Base-by-base conservation (phyloP, 164 flowering plant genomes). In the Tetrastigma voinierianum region DNA sequence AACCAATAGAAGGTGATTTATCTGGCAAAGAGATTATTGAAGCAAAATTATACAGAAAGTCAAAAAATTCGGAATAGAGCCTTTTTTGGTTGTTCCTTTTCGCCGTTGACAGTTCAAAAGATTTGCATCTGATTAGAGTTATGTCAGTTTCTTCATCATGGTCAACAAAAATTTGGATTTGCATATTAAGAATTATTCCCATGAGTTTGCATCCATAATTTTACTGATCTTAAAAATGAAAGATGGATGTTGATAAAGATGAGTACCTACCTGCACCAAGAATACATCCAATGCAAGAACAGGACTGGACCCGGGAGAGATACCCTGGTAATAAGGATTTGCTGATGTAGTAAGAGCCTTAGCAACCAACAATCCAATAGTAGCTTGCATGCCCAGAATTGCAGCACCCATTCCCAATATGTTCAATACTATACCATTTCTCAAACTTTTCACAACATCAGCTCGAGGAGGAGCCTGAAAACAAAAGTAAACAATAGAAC, bases 321-420 rank as follows among this genome's bases (percentile, higher is more conserved):
- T 59, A 46, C 93, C 90, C 77, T 87, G 96, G 73, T 89, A 86
- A 67, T 81, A 96, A 19, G 98, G 99, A 76, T 76, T 86, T 23
- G 90, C 88, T 23, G 97, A 85, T 68, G 97, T 72, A 54, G 99
- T 92, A 40, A 96, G 90, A 62, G 96, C 97, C 77, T 96, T 96
- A 9, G 93, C 99, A 70, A 93, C 97, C 78, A 96, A 75, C 61
- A 76, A 62, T 18, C 99, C 99, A 21, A 93, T 96, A 2, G 97
- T 96, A n/a, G 98, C 96, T 87, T 85, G 99, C 97, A 96, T 86
- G 58, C 99, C 98, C 64, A 93, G 86, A 62, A 96, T 68, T 17
- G 99, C 90, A 73, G 99, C 95, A 69, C 98, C 97, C 97, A 96
- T 90, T 53, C 99, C 99, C 49, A 96, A 63, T 20, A 96, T 69